phyloP scores from a whole-genome alignment of 2,329 filamentous ascomycete species.

The Beauveria asiatica region DNA sequence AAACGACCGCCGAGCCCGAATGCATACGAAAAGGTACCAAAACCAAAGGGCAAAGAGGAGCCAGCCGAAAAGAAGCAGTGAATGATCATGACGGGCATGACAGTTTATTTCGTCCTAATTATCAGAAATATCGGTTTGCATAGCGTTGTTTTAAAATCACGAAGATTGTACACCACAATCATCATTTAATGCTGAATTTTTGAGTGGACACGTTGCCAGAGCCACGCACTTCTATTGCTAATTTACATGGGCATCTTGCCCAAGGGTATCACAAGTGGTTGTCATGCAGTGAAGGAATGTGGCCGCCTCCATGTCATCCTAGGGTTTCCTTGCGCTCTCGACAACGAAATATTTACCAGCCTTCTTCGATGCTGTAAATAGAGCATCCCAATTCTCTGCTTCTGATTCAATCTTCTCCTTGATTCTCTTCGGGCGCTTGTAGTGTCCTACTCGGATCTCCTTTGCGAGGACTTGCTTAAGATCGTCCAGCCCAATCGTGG shows the following conservation, averaged over 20 bases:
- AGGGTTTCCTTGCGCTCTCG: conserved; percentile 43
- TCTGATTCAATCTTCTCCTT: conserved; percentile 31
- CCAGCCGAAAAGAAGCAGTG: conserved; percentile 14
- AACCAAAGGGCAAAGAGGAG: conserved; percentile 30
- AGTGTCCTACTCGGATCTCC: conserved; percentile 55
- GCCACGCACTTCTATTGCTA: background rate
- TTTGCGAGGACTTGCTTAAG: conserved; percentile 46
- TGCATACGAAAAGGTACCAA: conserved; percentile 68
- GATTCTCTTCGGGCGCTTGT: conserved; percentile 34
- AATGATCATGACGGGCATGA: background rate
- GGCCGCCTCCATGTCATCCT: conserved; percentile 13
- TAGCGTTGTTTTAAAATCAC: background rate
- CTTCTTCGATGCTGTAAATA: conserved; percentile 56
- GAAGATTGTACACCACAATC: too few species aligned
- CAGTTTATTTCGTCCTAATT: background rate
- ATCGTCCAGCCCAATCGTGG: conserved; percentile 49
- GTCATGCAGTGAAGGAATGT: background rate
- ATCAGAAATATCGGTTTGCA: background rate
- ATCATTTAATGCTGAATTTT: too few species aligned
- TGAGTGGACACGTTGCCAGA: background rate
- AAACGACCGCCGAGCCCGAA: conserved; percentile 60
- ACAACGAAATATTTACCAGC: conserved; percentile 72
- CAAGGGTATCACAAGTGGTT: conserved; percentile 6
- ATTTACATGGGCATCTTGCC: background rate
- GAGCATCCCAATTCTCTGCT: conserved; percentile 61